Conservation (phyloP, 352 stramenopile genomes). For the Hyaloperonospora arabidopsidis region DNA sequence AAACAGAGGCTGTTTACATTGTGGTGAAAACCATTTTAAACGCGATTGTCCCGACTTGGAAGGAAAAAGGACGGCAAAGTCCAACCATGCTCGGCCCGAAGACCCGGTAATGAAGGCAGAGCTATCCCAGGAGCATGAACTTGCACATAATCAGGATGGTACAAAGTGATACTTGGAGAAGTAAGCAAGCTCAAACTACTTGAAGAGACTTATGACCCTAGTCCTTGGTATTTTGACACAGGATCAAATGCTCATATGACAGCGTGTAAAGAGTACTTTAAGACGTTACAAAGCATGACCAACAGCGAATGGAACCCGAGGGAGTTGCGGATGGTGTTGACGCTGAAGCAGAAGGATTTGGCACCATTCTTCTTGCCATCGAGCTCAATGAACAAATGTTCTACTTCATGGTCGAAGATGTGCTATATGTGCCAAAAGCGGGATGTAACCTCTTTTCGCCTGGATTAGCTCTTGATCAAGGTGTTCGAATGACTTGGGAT, state of each 20-base stretch:
- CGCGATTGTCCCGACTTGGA: conserved; percentile 1
- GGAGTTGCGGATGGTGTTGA: conserved; percentile 6
- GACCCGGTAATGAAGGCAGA: not conserved
- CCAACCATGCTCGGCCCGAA: conserved; percentile 1
- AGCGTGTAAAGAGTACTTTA: conserved; percentile 17
- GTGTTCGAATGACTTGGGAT: conserved; percentile 13
- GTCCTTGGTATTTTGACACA: conserved; percentile 16
- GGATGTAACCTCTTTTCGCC: conserved; percentile 14
- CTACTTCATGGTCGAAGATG: conserved; percentile 4
- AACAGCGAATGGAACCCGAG: not conserved
- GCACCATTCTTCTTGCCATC: conserved; percentile 6
- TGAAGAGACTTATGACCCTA: not conserved
- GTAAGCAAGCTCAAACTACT: not conserved
- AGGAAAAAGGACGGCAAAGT: not conserved
- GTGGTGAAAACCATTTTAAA: not conserved
- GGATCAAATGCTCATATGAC: conserved; percentile 9
- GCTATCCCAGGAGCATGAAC: not conserved
- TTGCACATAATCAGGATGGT: not conserved
- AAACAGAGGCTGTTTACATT: not conserved
- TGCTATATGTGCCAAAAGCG: conserved; percentile 11
- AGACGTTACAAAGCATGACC: conserved; percentile 6
- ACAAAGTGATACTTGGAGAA: not conserved
- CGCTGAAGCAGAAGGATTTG: conserved; percentile 9
- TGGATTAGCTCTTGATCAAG: conserved; percentile 7
- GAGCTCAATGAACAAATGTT: conserved; percentile 15